Percentiles rank a stretch among this genome's conserved stretches.
Conservation (phyloP, 2,329 filamentous ascomycete genomes). For the Mycocentrospora acerina region DNA sequence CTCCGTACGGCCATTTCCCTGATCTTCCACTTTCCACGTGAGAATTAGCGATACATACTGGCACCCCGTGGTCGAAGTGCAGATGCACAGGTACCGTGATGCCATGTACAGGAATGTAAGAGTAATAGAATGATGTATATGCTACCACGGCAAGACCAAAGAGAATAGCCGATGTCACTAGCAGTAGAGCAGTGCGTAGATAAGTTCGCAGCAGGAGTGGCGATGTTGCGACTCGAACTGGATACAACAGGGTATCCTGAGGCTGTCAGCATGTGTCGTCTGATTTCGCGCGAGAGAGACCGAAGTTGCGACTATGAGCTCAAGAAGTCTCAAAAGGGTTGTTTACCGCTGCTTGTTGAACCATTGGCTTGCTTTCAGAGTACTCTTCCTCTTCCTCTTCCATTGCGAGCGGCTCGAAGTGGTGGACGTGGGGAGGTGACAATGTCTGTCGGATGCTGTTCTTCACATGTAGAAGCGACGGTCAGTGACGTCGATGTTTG, state of each 20-base stretch:
- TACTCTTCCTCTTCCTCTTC: constrained; percentile 24
- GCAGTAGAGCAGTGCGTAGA: constrained; percentile 59
- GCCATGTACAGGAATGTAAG: constrained; percentile 67
- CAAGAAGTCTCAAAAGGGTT: no score
- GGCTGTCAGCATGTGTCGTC: constrained; percentile 9
- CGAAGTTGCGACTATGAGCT: no score
- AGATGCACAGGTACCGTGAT: constrained; percentile 64
- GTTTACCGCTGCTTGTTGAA: constrained; percentile 24
- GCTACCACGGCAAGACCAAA: constrained; percentile 60
- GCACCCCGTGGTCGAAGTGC: constrained; percentile 56
- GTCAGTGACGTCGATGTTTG: constrained; percentile 32
- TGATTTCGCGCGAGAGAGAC: not conserved
- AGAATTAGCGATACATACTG: constrained; percentile 5
- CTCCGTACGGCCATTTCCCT: constrained; percentile 53
- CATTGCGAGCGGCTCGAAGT: constrained; percentile 15
- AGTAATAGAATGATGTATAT: constrained; percentile 68
- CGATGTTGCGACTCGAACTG: constrained; percentile 59
- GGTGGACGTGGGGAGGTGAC: constrained; percentile 1
- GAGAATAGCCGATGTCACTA: constrained; percentile 56
- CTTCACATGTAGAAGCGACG: constrained; percentile 21
- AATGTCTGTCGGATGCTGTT: constrained; percentile 11
- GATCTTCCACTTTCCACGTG: constrained; percentile 8
- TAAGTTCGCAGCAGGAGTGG: constrained; percentile 66
- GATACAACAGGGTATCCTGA: constrained; percentile 56
- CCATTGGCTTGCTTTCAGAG: constrained; percentile 11